Conservation (phyloP, 2,329 filamentous ascomycete genomes). For the Colletotrichum sp. region DNA sequence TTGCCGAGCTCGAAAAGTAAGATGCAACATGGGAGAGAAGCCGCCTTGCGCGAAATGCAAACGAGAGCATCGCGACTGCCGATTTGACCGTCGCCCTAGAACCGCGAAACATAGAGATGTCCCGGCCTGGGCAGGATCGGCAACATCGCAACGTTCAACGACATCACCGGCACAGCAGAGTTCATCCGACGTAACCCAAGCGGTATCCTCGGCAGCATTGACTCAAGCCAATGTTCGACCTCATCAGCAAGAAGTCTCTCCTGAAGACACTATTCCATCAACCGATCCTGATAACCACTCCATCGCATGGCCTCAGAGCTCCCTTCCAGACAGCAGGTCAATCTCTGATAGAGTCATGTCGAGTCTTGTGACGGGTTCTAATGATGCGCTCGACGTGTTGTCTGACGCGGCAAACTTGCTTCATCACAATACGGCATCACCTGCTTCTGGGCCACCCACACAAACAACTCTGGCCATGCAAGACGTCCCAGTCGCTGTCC, state of each 20-base stretch:
- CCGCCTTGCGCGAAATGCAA: slow-evolving; percentile 19
- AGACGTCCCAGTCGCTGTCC: neutral
- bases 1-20: slow-evolving; percentile 13
- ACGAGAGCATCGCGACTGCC: slow-evolving; percentile 18
- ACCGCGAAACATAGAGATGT: slow-evolving; percentile 10
- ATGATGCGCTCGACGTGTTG: neutral
- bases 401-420: neutral
- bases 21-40: slow-evolving; percentile 17
- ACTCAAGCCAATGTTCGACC: neutral
- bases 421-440: neutral
- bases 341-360: slow-evolving; percentile 1
- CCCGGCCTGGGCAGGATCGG: neutral
- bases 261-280: neutral
- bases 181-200: neutral
- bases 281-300: neutral
- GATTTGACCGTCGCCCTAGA: slow-evolving; percentile 6
- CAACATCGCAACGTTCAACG: neutral
- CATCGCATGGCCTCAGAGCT: neutral
- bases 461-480: neutral
- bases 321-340: neutral
- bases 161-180: neutral
- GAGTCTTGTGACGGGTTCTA: neutral
- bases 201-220: neutral
- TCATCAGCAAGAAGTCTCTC: neutral
- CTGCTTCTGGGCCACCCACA: neutral